Base-by-base conservation (phyloP, 225 moss, liverwort and hornwort species). In the Thuidium tamariscinum region DNA sequence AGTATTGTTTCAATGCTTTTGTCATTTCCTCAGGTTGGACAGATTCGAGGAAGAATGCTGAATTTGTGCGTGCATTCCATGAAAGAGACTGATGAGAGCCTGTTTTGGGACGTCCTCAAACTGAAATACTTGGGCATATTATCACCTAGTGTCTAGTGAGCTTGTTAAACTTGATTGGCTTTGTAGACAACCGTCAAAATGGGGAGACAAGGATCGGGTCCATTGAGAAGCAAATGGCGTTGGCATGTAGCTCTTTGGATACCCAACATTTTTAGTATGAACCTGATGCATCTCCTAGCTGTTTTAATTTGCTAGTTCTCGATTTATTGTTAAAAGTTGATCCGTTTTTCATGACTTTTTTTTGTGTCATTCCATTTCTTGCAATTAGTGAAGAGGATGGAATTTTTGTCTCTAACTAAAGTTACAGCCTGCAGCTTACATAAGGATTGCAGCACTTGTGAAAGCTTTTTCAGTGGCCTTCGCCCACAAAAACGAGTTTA, bases 391-490 rank as follows among this genome's bases (percentile, higher is more conserved):
- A 70, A 77, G 62, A 41, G 48, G 29, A 55, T 52, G 63, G 68
- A 51, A 41, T 42, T 88, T 29, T n/a, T 63, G 77, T 59, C 74
- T 83, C 44, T 91, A 77, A 91, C 57, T 36, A 21, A 70, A 72
- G 54, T 57, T 84, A 62, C 81, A 88, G 84, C 86, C 62, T 91
- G 91, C 89, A 92, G 92, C 86, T 84, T 92, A 91, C 82, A 41
- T 89, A 39, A 82, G 89, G 88, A 88, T 91, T 81, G 84, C 84
- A 78, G 88, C 91, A 61, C 89, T 77, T 18, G 88, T 81, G 62
- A 88, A 82, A 81, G 91, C 92, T 37, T 91, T 89, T 79, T 80
- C 88, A 68, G 91, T 92, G 86, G 92, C 91, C 82, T 91, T 91
- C 88, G 88, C 80, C 39, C 44, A 91, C 84, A 88, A 92, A 44